Conservation (phyloP, 768 basidiomycete genomes). For the Lactarius evosmus region DNA sequence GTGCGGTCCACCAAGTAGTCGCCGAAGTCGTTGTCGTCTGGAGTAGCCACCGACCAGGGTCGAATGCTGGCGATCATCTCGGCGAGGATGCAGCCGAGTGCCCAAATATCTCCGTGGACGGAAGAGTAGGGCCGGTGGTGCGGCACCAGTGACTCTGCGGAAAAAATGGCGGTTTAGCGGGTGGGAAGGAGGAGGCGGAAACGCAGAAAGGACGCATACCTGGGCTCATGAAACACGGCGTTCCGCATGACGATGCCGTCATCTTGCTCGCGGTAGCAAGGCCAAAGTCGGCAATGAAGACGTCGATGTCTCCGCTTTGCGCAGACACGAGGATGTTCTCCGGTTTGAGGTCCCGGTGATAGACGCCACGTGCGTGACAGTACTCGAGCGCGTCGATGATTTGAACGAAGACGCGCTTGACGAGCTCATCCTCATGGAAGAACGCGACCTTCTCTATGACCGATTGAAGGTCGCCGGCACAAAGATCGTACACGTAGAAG, state of each 20-base stretch:
- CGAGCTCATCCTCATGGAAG: conserved; percentile 3
- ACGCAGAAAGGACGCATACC: background rate
- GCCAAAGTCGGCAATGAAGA: conserved; percentile 1
- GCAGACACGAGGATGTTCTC: conserved; percentile 1
- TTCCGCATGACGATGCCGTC: conserved; percentile 1
- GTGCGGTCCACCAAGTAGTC: conserved; percentile 1
- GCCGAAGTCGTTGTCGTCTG: conserved; percentile 5
- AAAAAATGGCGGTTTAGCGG: background rate
- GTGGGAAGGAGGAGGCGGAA: background rate
- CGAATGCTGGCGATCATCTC: conserved; percentile 3
- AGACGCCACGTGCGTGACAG: conserved; percentile 12
- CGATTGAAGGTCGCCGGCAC: conserved; percentile 4
- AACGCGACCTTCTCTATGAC: background rate
- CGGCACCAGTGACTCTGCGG: background rate
- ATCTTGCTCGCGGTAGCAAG: conserved; percentile 5
- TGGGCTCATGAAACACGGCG: conserved; percentile 9
- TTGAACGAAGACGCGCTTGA: conserved; percentile 3
- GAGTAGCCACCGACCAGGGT: background rate
- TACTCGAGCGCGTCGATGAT: conserved; percentile 13
- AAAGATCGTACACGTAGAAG: conserved; percentile 12
- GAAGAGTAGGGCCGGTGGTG: background rate
- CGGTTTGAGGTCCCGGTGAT: background rate
- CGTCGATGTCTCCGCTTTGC: background rate
- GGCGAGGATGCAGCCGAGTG: conserved; percentile 14
- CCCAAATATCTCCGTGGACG: conserved; percentile 7